Evolutionary conservation across 2,329 filamentous ascomycete genomes (phyloP).

Genomic region (Tolypocladium cylindrosporum): DNA sequence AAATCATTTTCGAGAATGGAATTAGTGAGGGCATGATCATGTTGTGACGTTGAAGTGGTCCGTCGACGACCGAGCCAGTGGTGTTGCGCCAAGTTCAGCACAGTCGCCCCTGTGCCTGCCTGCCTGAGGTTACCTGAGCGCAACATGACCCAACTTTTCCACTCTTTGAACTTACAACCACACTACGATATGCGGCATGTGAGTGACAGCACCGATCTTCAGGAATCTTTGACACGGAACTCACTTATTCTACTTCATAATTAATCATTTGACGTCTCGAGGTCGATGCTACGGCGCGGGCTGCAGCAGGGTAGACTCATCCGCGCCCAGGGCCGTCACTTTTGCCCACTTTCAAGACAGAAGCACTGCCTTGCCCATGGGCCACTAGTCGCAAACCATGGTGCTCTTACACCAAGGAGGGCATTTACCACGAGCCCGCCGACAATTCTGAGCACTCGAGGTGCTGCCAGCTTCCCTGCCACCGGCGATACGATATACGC

Average conservation of each 20-base stretch:
- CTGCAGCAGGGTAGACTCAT: constrained; percentile 1
- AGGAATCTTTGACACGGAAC: background rate
- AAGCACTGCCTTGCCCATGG: background rate
- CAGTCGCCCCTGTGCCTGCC: background rate
- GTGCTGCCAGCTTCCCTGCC: constrained; percentile 4
- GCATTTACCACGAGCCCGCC: background rate
- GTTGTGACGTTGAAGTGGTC: background rate
- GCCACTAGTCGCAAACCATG: background rate
- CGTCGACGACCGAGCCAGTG: background rate
- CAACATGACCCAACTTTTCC: background rate
- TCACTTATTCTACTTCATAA: background rate
- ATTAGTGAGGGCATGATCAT: background rate
- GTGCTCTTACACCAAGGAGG: background rate
- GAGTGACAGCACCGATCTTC: background rate
- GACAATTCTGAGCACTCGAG: background rate
- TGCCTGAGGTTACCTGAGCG: background rate
- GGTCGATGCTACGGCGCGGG: constrained; percentile 5
- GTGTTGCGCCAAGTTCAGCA: background rate
- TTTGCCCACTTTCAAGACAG: background rate
- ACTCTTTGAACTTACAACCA: background rate
- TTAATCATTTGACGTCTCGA: background rate
- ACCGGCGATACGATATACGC: constrained; percentile 72
- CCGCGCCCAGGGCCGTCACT: background rate
- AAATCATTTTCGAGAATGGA: background rate
- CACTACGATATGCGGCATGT: background rate